Base-by-base conservation (phyloP, 2,329 filamentous ascomycete species). In the Fusarium algeriense region DNA sequence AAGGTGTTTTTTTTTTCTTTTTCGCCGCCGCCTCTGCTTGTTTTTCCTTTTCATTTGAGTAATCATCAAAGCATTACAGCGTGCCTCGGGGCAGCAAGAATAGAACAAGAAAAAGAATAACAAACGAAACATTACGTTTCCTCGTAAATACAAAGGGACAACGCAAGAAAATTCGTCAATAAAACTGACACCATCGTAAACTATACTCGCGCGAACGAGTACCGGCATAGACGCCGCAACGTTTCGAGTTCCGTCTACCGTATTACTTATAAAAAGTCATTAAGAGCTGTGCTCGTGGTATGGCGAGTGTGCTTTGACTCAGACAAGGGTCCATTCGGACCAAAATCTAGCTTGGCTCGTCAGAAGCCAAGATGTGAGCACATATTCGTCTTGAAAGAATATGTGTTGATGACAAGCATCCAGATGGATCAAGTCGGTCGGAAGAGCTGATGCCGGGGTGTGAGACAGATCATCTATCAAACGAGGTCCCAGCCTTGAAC, bases 211-310 rank as follows among this genome's bases (percentile, higher is more conserved):
- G 69, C 62, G 70, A 67, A 75, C 73, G 71, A 75, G 74, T 67
- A 76, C 61, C 71, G 64, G 71, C 67, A 71, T 60, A 59, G 37
- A 37, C 55, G 67, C 73, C 73, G 50, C 59, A 74, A 50, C 61
- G 58, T 64, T 74, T 66, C 71, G 67, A 75, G 69, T 73, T 67
- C 71, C 71, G 71, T 76, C 74, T 76, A 75, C 73, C 73, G 57
- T 75, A 72, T 72, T 73, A 74, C 69, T 75, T 73, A 66, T 72
- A 71, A 67, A 65, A 66, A 66, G 65, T 76, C 75, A 76, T 76
- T 76, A 76, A 67, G 67, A 76, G 64, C 64, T 45, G 62, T 74
- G 63, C 67, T 67, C 60, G 53, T 67, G 61, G 73, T 57, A 54
- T 67, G 52, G 57, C 49, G 38, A 58, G 50, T 64, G 57, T 64